These are phyloP conservation scores for Polyporus tsugae DNA, from an alignment of 1,284 basidiomycete genomes.

Conservation along the genomic window DNA sequence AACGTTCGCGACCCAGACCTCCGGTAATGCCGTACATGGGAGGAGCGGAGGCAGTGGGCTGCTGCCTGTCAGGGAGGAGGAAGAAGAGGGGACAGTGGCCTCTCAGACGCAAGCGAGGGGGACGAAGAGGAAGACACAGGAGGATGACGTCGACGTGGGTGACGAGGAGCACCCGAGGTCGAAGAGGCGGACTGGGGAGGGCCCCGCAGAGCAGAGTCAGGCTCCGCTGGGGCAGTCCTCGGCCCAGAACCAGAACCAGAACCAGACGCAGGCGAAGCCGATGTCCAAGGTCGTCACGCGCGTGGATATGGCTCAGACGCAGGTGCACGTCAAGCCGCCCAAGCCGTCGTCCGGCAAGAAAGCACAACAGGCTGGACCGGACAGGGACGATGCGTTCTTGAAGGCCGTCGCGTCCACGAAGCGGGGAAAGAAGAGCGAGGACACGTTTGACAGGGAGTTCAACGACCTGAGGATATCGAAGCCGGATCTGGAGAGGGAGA, in stretches of 20 bases:
- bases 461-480: slow-evolving; percentile 83
- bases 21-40: slow-evolving; percentile 32
- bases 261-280: slow-evolving; percentile 24
- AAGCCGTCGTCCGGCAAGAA: slow-evolving; percentile 23
- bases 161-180: slow-evolving; percentile 43
- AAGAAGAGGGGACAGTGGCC: slow-evolving; percentile 35
- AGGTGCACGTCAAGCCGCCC: slow-evolving; percentile 34
- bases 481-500: slow-evolving; percentile 55
- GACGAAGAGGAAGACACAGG: slow-evolving; percentile 38
- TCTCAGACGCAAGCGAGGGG: slow-evolving; percentile 43
- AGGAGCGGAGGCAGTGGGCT: slow-evolving; percentile 8
- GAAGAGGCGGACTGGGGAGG: slow-evolving; percentile 53
- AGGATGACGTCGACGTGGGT: slow-evolving; percentile 37
- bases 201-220: slow-evolving; percentile 39
- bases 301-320: slow-evolving; percentile 47
- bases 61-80: slow-evolving; percentile 31
- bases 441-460: slow-evolving; percentile 86
- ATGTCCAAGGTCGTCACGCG: slow-evolving; percentile 30
- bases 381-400: slow-evolving; percentile 73
- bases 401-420: slow-evolving; percentile 79
- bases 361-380: slow-evolving; percentile 56
- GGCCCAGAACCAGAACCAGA: neutral
- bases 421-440: slow-evolving; percentile 72
- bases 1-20: slow-evolving; percentile 8
- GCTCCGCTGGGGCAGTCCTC: neutral